Base-by-base conservation (phyloP, 2,329 filamentous ascomycete species). In the Cytospora chrysosperma region DNA sequence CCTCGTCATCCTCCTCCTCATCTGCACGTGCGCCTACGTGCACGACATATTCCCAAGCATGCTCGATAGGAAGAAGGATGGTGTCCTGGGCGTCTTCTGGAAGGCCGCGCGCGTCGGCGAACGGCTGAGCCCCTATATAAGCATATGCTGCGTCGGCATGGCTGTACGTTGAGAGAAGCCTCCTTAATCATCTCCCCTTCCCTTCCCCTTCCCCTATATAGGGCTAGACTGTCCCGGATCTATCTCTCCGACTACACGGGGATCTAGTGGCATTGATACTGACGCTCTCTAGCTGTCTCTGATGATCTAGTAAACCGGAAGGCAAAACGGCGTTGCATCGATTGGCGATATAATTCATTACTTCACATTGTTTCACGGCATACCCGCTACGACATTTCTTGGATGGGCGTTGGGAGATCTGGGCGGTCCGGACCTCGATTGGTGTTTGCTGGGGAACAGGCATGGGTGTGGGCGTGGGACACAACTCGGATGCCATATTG, bases 1-100 rank as follows among this genome's bases (percentile, higher is more conserved):
- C 71, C 87, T 98, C 71, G 94, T 97, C 69, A 88, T 99, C 72
- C 88, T 99, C 58, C 89, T 99, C 70, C 87, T 96, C 70, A 96
- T 98, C 74, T 99, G 95, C 85, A 97, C 95, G 63, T 93, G 91
- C 77, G 88, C 95, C 67, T 98, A 99, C 79, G 85, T 93, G 62
- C 95, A 98, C 81, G 90, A 91, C 71, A 87, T 96, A 68, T 91
- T 95, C 73, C 94, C 95, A 0, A 85, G 89, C 5, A 89, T 96
- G 71, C 91, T 99, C 80, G 94, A 98, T 78, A 85, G 91, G 58
- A 95, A 97, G 76, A 97, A 96, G 81, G 61, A 62, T 69, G 93
- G 90, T 17, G 79, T 92, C 57, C 86, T 92, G 70, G 92, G 92
- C 59, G 89, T 96, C 67, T 96, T 98, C 75, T 99, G 95, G 95